A percentile compares a stretch with the other conserved stretches of the same genome.
phyloP scores from a whole-genome alignment of 2,329 filamentous ascomycete genomes.

The Pyricularia sp. region DNA sequence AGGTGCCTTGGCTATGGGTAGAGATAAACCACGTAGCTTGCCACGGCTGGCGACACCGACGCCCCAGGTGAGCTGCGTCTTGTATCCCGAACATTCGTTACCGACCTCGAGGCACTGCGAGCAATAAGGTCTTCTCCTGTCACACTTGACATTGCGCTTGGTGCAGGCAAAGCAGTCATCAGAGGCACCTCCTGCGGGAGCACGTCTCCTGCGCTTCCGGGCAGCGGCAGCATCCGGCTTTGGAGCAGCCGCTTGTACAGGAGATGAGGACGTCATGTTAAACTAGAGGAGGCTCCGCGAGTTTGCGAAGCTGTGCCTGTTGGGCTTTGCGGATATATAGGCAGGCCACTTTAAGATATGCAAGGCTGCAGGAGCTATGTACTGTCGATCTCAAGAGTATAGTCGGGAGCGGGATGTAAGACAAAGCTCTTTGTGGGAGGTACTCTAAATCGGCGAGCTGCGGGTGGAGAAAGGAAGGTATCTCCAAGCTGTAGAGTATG shows the following conservation, averaged over 20 bases:
- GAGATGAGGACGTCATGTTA: slow-evolving; percentile 40
- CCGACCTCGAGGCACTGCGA: slow-evolving; percentile 87
- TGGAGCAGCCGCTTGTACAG: slow-evolving; percentile 32
- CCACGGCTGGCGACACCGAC: slow-evolving; percentile 92
- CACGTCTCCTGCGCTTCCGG: slow-evolving; percentile 74
- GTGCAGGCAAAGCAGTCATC: slow-evolving; percentile 94
- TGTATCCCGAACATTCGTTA: slow-evolving; percentile 91
- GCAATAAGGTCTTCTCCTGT: slow-evolving; percentile 87
- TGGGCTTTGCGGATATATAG: not conserved
- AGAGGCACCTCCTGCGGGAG: slow-evolving; percentile 77
- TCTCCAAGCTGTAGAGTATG: not conserved
- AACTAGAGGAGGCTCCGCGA: not conserved
- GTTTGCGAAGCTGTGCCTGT: not conserved
- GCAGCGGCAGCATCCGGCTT: slow-evolving; percentile 26
- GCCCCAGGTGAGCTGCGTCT: slow-evolving; percentile 93
- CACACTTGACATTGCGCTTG: slow-evolving; percentile 76
- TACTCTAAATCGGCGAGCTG: not conserved
- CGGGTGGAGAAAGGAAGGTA: slow-evolving; percentile 7
- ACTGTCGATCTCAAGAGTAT: slow-evolving; percentile 2
- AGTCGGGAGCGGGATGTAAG: not conserved
- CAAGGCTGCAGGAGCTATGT: slow-evolving; percentile 7
- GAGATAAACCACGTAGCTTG: slow-evolving; percentile 81
- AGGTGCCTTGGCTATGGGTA: slow-evolving; percentile 56
- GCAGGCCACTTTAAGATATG: slow-evolving; percentile 2
- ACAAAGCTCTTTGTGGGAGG: not conserved